A percentile compares a stretch with the other conserved stretches of the same genome.
Conservation (phyloP, 2,329 filamentous ascomycete species). For the Macrophomina tecta region DNA sequence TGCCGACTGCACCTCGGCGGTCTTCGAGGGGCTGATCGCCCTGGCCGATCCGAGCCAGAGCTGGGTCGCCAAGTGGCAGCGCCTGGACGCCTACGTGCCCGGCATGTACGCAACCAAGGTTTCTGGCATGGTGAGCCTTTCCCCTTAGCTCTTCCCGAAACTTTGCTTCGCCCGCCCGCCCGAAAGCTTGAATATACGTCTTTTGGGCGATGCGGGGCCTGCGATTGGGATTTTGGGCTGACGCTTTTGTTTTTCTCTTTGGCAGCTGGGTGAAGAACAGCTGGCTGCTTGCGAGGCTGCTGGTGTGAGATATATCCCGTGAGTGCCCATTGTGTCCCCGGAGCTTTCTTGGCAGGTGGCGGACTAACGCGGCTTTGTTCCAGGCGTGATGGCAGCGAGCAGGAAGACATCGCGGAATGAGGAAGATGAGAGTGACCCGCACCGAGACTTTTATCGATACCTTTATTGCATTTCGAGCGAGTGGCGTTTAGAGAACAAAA, state of each 20-base stretch:
- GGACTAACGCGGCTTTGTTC: background rate
- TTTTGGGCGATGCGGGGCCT: too few relatives aligned
- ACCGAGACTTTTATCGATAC: background rate
- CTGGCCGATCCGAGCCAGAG: conserved; percentile 81
- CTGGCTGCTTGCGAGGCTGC: conserved; percentile 62
- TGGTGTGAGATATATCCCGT: conserved; percentile 66
- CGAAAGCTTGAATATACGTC: too few relatives aligned
- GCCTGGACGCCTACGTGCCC: conserved; percentile 83
- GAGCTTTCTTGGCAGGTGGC: background rate
- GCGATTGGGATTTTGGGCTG: background rate
- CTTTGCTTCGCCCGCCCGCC: background rate
- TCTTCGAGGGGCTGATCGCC: conserved; percentile 91
- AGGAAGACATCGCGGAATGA: conserved; percentile 36
- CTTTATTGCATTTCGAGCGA: conserved; percentile 28
- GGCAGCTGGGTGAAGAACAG: conserved; percentile 62
- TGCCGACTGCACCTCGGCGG: conserved; percentile 91
- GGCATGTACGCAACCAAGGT: conserved; percentile 97
- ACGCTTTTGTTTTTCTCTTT: background rate
- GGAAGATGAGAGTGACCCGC: background rate
- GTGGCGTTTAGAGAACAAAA: conserved; percentile 20
- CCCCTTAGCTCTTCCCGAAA: background rate
- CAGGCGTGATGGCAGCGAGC: conserved; percentile 43
- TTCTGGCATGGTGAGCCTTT: conserved; percentile 69
- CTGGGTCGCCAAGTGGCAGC: conserved; percentile 98
- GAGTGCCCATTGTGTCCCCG: conserved; percentile 4